Percentiles rank a stretch among this genome's conserved stretches.
Evolutionary conservation across 2,329 filamentous ascomycete species (phyloP).

Genomic region (Ceratocystis colombiana): DNA sequence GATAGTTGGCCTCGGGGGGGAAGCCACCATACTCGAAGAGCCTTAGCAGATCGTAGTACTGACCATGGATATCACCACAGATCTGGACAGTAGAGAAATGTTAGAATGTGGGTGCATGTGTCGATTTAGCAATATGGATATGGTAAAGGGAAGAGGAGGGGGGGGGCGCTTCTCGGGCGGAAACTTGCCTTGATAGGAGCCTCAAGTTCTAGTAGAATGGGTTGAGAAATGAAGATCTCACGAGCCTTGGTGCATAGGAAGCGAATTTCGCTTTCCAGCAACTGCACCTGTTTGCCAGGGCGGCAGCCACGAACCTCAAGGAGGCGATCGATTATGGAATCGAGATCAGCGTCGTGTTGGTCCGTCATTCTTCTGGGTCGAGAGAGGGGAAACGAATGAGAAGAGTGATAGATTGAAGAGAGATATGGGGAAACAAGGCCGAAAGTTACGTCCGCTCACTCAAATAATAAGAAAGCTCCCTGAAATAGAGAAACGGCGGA

Average conservation of each 20-base stretch:
- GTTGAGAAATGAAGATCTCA: constrained; percentile 99
- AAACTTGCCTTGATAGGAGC: constrained; percentile 89
- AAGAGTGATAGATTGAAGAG: constrained; percentile 14
- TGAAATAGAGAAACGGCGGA: constrained; percentile 18
- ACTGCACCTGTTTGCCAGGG: constrained; percentile 95
- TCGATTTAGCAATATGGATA: neutral
- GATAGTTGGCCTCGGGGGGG: constrained; percentile 96
- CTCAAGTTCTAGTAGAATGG: constrained; percentile 92
- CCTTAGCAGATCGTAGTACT: constrained; percentile 96
- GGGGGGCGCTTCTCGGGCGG: neutral
- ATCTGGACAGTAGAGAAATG: constrained; percentile 50
- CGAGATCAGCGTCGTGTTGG: constrained; percentile 86
- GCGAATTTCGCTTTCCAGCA: constrained; percentile 91
- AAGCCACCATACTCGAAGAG: constrained; percentile 98
- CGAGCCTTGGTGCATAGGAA: constrained; percentile 96
- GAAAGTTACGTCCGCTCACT: constrained; percentile 14
- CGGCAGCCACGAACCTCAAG: constrained; percentile 95
- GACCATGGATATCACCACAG: constrained; percentile 96
- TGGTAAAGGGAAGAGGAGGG: neutral
- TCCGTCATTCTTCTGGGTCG: constrained; percentile 43
- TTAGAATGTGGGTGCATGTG: constrained; percentile 19
- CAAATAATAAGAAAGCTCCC: constrained; percentile 2
- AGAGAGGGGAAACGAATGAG: constrained; percentile 5
- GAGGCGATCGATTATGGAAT: constrained; percentile 97
- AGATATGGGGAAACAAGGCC: neutral